Conservation (phyloP, 2,329 filamentous ascomycete species). For the Scedosporium boydii region DNA sequence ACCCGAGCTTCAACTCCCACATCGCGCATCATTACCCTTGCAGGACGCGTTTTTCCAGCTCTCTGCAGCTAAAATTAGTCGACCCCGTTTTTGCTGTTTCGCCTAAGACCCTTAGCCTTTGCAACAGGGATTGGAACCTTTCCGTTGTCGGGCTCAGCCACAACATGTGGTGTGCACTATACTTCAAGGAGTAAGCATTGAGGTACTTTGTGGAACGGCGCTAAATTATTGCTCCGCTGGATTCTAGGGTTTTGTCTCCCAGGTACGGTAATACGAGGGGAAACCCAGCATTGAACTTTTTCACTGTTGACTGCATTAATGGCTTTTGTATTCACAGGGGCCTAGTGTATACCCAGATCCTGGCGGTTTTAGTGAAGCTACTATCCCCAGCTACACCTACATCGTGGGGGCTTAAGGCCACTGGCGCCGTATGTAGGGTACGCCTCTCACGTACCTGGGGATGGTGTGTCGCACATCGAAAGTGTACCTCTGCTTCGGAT, state of each 20-base stretch:
- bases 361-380: neutral
- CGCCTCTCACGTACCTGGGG: neutral
- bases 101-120: neutral
- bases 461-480: neutral
- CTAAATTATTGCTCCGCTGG: no score
- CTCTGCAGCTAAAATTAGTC: neutral
- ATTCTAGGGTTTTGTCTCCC: no score
- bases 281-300: no score
- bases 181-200: no score
- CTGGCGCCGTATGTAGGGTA: neutral
- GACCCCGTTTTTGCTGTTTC: neutral
- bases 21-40: neutral
- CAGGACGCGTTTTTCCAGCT: constrained; percentile 1
- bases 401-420: neutral
- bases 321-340: no score
- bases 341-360: neutral
- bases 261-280: no score
- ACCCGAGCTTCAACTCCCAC: neutral
- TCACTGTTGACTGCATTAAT: no score
- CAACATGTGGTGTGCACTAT: no score
- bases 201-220: no score
- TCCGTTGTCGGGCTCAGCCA: no score
- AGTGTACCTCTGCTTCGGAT: neutral
- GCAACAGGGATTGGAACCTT: no score
- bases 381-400: neutral